phyloP scores from a whole-genome alignment of 176 grass and related monocot species.

The Cymbopogon citratus region DNA sequence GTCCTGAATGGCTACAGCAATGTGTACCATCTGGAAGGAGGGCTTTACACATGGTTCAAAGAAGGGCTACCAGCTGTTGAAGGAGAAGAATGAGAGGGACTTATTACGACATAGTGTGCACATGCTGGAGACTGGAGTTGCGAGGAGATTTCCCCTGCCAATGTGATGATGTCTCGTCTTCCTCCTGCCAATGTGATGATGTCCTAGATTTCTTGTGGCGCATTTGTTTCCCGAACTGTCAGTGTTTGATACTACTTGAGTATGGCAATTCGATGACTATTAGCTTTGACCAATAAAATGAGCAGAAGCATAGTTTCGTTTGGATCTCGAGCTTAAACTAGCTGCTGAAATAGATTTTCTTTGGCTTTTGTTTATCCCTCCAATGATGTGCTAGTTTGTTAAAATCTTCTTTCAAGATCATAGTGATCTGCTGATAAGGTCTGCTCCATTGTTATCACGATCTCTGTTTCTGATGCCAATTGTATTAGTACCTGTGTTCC shows the following conservation, averaged over 20 bases:
- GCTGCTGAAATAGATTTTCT: background rate
- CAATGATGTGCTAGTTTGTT: background rate
- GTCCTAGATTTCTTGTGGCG: background rate
- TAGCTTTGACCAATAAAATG: background rate
- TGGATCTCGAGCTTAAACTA: background rate
- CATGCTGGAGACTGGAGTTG: background rate
- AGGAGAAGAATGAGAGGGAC: constrained; percentile 45
- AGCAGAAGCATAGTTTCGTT: background rate
- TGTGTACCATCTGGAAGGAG: constrained; percentile 85
- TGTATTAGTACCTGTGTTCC: background rate
- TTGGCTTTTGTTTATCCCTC: background rate
- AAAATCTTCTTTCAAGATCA: background rate
- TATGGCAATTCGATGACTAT: background rate
- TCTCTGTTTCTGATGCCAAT: background rate
- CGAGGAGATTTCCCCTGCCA: background rate
- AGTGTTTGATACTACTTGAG: background rate
- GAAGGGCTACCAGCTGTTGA: constrained; percentile 59
- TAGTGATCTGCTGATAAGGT: background rate
- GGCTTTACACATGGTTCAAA: constrained; percentile 83
- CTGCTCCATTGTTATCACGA: background rate
- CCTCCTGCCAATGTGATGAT: background rate
- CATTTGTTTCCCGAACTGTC: background rate
- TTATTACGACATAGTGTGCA: background rate
- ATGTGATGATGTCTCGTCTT: background rate
- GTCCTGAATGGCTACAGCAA: constrained; percentile 87